Evolutionary conservation across 805 yeast genomes (phyloP).

Genomic region (Monosporozyma aerobia): DNA sequence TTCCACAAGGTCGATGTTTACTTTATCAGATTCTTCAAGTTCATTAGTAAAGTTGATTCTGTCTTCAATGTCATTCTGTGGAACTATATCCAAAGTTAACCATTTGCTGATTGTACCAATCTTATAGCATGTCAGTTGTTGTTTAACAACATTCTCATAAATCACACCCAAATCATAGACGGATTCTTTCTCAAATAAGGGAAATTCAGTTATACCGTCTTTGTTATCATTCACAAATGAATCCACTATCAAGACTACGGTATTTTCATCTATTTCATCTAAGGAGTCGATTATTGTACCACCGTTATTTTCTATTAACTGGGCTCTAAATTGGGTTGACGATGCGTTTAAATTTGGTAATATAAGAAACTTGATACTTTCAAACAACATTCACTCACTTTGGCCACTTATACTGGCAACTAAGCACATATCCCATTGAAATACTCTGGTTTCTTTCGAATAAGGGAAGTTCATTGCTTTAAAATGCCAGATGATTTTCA

Average conservation of each 20-base stretch:
- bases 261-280: constrained; percentile 4
- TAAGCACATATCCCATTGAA: not conserved
- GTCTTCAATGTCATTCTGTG: not conserved
- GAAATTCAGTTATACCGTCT: constrained; percentile 7
- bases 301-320: constrained; percentile 15
- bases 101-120: constrained; percentile 14
- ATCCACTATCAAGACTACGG: constrained; percentile 18
- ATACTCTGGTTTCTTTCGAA: not conserved
- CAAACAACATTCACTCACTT: constrained; percentile 5
- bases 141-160: not conserved
- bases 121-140: constrained; percentile 9
- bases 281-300: constrained; percentile 10
- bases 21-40: not conserved
- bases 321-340: constrained; percentile 9
- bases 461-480: not conserved
- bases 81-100: constrained; percentile 6
- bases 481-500: not conserved
- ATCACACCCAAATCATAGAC: constrained; percentile 2
- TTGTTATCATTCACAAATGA: constrained; percentile 14
- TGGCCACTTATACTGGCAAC: not conserved
- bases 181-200: constrained; percentile 18
- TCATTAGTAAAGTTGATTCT: not conserved
- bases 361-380: constrained; percentile 6
- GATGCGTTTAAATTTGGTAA: constrained; percentile 17
- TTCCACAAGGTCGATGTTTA: not conserved